Base-by-base conservation (phyloP, 495 filamentous ascomycete genomes). In the Penicillium canescens region DNA sequence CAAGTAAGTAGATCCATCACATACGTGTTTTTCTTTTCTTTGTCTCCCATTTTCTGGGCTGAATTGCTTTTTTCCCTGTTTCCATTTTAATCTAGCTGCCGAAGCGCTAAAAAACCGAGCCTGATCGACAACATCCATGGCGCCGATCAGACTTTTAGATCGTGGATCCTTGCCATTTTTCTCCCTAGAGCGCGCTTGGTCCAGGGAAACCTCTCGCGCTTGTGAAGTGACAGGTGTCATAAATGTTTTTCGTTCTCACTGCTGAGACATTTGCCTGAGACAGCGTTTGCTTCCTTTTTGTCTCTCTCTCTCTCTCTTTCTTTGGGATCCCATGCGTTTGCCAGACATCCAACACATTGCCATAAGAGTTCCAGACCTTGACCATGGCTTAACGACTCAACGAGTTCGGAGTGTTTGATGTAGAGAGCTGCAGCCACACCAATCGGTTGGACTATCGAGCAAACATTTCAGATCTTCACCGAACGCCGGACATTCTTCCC, bases 171-270 rank as follows among this genome's bases (percentile, higher is more conserved):
- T 61, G 57, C 11, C 12, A 12, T 6, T 24, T 5, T 23, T 56
- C 53, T 23, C 60, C 52, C 42, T 43, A 53, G 52, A 53, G 55
- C 49, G 41, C 59, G 42, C 61, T 54, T 56, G 31, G 49, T 26
- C 24, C 40, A 33, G 49, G 31, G 40, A 46, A 56, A 39, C 14
- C 35, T 49, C 31, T 38, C 50, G 42, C 46, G 42, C 38, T 58
- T 52, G 41, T 57, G 40, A 59, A 59, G 39, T 67, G 64, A 67
- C 62, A 67, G 58, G 59, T 67, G 61, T 60, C 58, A 65, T 37
- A 31, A 24, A 14, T 46, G n/a, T 33, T 33, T 40, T 44, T 3
- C 41, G 20, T 54, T 48, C 36, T 52, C 46, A 51, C 39, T 18
- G 28, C 43, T 39, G 23, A 46, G 47, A 53, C 52, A 46, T 45